phyloP scores from a whole-genome alignment of 2,329 filamentous ascomycete species.

The Helotiales sp. region DNA sequence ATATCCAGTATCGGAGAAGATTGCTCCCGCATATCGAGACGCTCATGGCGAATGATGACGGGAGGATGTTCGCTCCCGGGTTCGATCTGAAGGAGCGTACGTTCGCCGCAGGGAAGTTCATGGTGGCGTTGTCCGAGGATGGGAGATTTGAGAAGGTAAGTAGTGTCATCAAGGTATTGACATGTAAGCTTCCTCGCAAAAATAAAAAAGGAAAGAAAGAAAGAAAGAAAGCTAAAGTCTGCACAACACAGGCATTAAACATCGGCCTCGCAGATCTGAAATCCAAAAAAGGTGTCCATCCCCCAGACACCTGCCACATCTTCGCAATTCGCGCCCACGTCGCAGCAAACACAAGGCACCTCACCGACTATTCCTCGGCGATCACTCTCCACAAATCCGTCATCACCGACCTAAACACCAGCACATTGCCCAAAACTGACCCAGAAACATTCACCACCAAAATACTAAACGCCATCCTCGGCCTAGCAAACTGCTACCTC shows the following conservation, averaged over 20 bases:
- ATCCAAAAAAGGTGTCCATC: neutral
- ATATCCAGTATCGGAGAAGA: slow-evolving; percentile 8
- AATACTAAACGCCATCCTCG: neutral
- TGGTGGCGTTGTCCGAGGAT: neutral
- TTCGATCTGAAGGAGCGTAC: neutral
- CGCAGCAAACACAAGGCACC: neutral
- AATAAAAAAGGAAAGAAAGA: too few species aligned
- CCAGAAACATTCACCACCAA: neutral
- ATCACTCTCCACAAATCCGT: neutral
- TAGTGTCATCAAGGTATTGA: too few species aligned
- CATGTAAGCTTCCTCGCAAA: too few species aligned
- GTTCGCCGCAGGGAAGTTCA: neutral
- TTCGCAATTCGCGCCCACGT: neutral
- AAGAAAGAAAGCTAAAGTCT: too few species aligned
- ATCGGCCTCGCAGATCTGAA: neutral
- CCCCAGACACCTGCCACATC: neutral
- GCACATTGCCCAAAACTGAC: neutral
- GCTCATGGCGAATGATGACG: neutral
- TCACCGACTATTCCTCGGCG: neutral
- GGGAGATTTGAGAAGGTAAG: slow-evolving; percentile 10
- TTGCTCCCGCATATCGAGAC: slow-evolving; percentile 25
- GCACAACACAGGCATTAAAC: neutral
- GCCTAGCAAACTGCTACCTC: neutral
- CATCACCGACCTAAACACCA: neutral
- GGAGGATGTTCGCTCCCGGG: neutral